Percentiles rank a stretch among this genome's conserved stretches.
phyloP scores from a whole-genome alignment of 2,329 filamentous ascomycete species.

The Septoria linicola region DNA sequence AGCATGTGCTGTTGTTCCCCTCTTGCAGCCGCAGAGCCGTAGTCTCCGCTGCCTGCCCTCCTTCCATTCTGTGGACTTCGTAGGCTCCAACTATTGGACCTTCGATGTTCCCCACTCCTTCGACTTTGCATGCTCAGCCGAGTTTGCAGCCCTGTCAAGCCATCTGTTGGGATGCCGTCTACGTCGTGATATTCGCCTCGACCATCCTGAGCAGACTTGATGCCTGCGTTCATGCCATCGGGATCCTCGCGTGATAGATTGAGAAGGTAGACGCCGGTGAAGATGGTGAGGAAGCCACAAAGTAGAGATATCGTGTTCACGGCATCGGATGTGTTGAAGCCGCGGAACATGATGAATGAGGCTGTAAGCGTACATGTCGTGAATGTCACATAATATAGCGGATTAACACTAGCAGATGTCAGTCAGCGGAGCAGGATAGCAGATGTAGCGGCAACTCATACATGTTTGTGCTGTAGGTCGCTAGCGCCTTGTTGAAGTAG shows the following conservation, averaged over 20 bases:
- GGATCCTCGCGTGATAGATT: conserved; percentile 94
- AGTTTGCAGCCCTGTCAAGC: conserved; percentile 83
- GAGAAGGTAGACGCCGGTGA: conserved; percentile 90
- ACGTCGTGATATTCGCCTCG: conserved; percentile 48
- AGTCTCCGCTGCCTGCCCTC: conserved; percentile 20
- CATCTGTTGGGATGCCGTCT: conserved; percentile 86
- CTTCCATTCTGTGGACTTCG: conserved; percentile 48
- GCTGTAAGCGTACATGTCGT: conserved; percentile 91
- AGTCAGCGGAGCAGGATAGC: neutral
- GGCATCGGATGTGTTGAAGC: conserved; percentile 90
- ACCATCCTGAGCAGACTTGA: conserved; percentile 41
- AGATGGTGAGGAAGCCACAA: conserved; percentile 91
- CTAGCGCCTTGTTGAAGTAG: conserved; percentile 98
- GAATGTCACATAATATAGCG: conserved; percentile 96
- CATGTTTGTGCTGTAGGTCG: conserved; percentile 97
- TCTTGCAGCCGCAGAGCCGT: neutral
- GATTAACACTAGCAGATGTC: conserved; percentile 69
- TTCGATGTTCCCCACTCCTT: conserved; percentile 63
- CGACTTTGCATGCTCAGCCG: conserved; percentile 89
- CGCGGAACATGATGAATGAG: conserved; percentile 92
- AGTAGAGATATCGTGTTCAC: conserved; percentile 91
- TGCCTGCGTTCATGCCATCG: conserved; percentile 67
- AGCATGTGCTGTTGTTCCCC: conserved; percentile 62
- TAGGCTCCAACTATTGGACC: conserved; percentile 53
- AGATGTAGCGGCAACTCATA: conserved; percentile 44